phyloP scores from a whole-genome alignment of 148 eudicot species.

The Fagopyrum tataricum region DNA sequence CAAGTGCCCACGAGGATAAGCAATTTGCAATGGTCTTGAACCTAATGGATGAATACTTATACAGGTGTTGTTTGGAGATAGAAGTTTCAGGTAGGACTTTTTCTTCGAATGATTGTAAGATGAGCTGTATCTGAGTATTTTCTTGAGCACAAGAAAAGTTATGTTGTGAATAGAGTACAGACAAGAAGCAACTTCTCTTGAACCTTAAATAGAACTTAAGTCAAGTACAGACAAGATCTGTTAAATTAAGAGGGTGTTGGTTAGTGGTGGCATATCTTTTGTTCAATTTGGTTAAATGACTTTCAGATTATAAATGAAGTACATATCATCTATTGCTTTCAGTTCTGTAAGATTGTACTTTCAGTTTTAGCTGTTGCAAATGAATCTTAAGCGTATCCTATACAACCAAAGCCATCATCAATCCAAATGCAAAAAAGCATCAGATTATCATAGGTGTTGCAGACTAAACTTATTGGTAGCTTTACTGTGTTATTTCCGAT shows the following conservation, averaged over 20 bases:
- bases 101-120: background rate
- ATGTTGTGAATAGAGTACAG: background rate
- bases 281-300: no score
- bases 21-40: background rate
- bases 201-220: no score
- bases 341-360: no score
- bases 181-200: no score
- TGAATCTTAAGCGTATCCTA: no score
- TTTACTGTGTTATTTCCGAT: background rate
- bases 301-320: no score
- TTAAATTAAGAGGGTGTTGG: no score
- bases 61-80: background rate
- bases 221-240: no score
- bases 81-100: background rate
- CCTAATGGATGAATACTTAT: background rate
- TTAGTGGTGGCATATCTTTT: no score
- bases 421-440: background rate
- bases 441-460: background rate
- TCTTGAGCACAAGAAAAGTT: background rate
- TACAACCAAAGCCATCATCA: background rate
- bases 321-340: no score
- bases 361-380: no score
- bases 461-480: background rate
- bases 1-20: background rate
- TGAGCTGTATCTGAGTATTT: background rate